These are phyloP conservation scores for Trichocladium uniseriatum DNA, from an alignment of 495 filamentous ascomycete species.

Conservation along the genomic window DNA sequence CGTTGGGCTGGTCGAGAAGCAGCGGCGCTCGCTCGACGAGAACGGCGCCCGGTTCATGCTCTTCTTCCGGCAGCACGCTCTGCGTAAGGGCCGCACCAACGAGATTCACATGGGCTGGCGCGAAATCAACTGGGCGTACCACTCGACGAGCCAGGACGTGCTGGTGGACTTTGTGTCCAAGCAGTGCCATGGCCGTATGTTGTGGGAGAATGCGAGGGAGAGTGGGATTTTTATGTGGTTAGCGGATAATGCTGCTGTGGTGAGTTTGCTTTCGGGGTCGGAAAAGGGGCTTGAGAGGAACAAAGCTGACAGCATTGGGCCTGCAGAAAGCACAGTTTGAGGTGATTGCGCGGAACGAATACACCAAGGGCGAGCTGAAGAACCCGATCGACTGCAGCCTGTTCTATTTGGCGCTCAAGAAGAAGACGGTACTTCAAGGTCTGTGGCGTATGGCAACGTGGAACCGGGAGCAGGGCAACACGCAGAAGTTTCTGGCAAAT, in stretches of 20 bases:
- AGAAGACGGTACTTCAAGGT: constrained; percentile 85
- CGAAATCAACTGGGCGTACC: constrained; percentile 91
- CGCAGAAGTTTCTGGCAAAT: constrained; percentile 66
- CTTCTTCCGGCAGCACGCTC: constrained; percentile 76
- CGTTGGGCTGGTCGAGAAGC: constrained; percentile 75
- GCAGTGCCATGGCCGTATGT: constrained; percentile 66
- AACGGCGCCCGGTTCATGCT: constrained; percentile 86
- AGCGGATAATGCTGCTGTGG: constrained; percentile 62
- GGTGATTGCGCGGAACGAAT: constrained; percentile 81
- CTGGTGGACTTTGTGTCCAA: constrained; percentile 76
- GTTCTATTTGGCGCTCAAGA: constrained; percentile 82
- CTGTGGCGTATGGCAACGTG: constrained; percentile 94
- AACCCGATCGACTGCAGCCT: constrained; percentile 92
- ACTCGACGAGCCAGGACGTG: constrained; percentile 88
- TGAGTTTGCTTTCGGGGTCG: constrained; percentile 33
- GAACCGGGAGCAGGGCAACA: constrained; percentile 76
- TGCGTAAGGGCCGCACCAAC: constrained; percentile 55
- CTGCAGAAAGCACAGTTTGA: constrained; percentile 71
- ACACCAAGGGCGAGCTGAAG: constrained; percentile 76
- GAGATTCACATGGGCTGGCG: constrained; percentile 75
- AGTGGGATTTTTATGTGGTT: constrained; percentile 96
- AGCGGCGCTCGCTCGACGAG: constrained; percentile 83
- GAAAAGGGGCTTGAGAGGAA: too few species aligned
- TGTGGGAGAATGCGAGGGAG: constrained; percentile 78
- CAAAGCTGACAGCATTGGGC: neutral